A percentile compares a stretch with the other conserved stretches of the same genome.
Evolutionary conservation across 2,329 filamentous ascomycete species (phyloP).

Genomic region (Alternaria panax): DNA sequence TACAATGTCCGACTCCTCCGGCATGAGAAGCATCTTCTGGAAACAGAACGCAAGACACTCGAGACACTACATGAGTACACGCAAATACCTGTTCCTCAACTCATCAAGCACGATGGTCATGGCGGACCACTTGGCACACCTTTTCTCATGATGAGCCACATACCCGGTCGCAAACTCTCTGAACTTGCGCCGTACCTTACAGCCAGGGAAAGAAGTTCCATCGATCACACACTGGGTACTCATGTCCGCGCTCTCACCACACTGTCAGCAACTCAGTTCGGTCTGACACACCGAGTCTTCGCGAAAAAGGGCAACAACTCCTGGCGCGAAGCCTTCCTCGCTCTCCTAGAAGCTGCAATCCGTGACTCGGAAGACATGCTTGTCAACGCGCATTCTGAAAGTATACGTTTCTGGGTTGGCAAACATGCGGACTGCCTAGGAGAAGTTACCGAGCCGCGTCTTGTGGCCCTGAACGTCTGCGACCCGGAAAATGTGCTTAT

Average conservation of each 20-base stretch:
- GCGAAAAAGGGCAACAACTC: constrained; percentile 55
- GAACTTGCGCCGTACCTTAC: constrained; percentile 45
- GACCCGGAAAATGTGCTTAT: constrained; percentile 60
- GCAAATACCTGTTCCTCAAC: constrained; percentile 47
- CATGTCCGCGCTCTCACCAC: constrained; percentile 54
- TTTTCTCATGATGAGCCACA: constrained; percentile 45
- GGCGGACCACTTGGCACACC: constrained; percentile 39
- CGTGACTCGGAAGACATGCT: constrained; percentile 67
- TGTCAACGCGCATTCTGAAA: constrained; percentile 63
- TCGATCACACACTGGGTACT: constrained; percentile 52
- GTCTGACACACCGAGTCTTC: constrained; percentile 58
- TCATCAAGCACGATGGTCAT: constrained; percentile 50
- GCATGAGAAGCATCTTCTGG: constrained; percentile 53
- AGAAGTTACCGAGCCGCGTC: constrained; percentile 58
- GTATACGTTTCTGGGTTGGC: constrained; percentile 59
- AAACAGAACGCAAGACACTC: constrained; percentile 50
- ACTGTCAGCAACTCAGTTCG: constrained; percentile 59
- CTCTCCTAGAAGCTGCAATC: constrained; percentile 61
- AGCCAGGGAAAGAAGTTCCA: constrained; percentile 41
- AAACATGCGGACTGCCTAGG: constrained; percentile 57
- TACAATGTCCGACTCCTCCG: constrained; percentile 51
- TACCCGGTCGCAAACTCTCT: constrained; percentile 46
- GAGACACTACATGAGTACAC: constrained; percentile 48
- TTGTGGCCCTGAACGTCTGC: constrained; percentile 61
- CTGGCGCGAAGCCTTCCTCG: constrained; percentile 63